phyloP scores from a whole-genome alignment of 2,329 filamentous ascomycete species.

The Didymella pinodella region DNA sequence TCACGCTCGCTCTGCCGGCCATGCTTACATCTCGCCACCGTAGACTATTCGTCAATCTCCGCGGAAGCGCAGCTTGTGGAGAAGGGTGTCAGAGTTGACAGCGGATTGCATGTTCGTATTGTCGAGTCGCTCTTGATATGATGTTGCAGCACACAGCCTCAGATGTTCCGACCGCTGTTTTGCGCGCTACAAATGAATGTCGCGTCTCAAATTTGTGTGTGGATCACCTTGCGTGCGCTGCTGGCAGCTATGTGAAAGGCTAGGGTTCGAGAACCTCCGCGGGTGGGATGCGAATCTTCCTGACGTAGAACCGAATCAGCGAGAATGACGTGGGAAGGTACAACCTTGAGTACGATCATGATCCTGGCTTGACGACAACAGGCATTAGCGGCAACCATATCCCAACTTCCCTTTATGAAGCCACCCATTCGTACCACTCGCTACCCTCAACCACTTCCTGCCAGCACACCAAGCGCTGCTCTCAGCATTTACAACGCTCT shows the following conservation, averaged over 20 bases:
- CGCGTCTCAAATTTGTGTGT: background rate
- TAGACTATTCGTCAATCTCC: background rate
- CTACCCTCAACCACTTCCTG: background rate
- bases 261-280: background rate
- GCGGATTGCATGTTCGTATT: background rate
- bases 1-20: background rate
- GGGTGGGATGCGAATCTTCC: background rate
- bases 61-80: background rate
- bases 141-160: background rate
- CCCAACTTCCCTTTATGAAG: constrained; percentile 2
- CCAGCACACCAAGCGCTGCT: background rate
- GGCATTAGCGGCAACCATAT: constrained; percentile 17
- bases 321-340: background rate
- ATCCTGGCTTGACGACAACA: constrained; percentile 7
- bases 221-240: background rate
- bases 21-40: background rate
- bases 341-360: constrained; percentile 1
- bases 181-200: background rate
- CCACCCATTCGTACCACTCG: background rate
- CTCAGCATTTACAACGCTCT: background rate
- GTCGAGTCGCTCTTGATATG: background rate
- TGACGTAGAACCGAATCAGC: constrained; percentile 1
- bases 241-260: background rate
- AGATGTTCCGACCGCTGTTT: background rate
- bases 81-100: background rate